A percentile compares a stretch with the other conserved stretches of the same genome.
Evolutionary conservation across 2,329 filamentous ascomycete genomes (phyloP).

Genomic region (Colletotrichum zoysiae): DNA sequence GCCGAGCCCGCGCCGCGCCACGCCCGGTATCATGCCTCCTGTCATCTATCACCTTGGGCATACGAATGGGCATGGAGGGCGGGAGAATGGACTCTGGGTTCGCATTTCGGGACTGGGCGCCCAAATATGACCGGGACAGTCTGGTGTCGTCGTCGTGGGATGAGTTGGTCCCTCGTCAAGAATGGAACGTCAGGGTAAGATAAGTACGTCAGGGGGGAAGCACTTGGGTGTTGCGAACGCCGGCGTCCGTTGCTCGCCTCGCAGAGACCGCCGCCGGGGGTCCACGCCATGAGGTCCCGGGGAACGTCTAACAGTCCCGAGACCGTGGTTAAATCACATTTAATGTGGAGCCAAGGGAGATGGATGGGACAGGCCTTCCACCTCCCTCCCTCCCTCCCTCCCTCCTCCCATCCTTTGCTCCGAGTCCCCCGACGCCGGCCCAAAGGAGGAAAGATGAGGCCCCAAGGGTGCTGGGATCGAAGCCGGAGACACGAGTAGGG

Average conservation of each 20-base stretch:
- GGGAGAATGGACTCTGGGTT: constrained; percentile 11
- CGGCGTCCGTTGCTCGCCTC: constrained; percentile 20
- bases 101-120: neutral
- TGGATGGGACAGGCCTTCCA: neutral
- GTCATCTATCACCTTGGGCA: constrained; percentile 6
- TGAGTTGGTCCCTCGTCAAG: constrained; percentile 11
- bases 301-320: constrained; percentile 22
- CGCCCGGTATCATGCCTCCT: constrained; percentile 8
- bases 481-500: neutral
- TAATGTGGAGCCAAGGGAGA: constrained; percentile 24
- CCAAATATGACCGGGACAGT: constrained; percentile 6
- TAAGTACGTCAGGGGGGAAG: constrained; percentile 4
- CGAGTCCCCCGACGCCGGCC: constrained; percentile 14
- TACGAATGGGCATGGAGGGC: constrained; percentile 1
- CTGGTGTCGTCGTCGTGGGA: neutral
- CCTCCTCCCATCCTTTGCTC: too few relatives aligned
- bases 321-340: constrained; percentile 31
- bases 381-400: too few relatives aligned
- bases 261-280: constrained; percentile 29
- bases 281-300: constrained; percentile 32
- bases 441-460: constrained; percentile 2
- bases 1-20: constrained; percentile 8
- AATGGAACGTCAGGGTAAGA: constrained; percentile 19
- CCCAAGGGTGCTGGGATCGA: constrained; percentile 6
- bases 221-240: constrained; percentile 4